These are phyloP conservation scores for Cercospora sojina DNA, from an alignment of 2,329 filamentous ascomycete species.

Conservation along the genomic window DNA sequence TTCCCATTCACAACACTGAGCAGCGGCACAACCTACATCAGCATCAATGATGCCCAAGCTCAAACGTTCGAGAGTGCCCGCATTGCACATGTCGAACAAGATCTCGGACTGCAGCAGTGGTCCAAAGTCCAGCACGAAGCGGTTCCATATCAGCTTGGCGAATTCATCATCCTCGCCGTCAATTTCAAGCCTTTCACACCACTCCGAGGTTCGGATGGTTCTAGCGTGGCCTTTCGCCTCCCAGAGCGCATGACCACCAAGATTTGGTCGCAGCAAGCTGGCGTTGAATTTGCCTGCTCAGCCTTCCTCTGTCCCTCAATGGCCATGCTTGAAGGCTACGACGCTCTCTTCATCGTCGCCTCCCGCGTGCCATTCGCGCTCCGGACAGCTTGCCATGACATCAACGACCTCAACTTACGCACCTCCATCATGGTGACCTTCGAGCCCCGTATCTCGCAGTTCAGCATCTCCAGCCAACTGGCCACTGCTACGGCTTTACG, in stretches of 20 bases:
- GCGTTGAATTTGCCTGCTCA: not conserved
- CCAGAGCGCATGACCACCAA: constrained; percentile 18
- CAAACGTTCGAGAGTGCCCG: constrained; percentile 22
- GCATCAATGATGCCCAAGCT: constrained; percentile 12
- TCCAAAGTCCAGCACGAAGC: constrained; percentile 17
- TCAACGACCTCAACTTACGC: not conserved
- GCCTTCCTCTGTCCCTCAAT: not conserved
- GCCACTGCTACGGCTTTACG: constrained; percentile 14
- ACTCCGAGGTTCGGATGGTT: constrained; percentile 25
- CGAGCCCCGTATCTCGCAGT: not conserved
- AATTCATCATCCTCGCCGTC: constrained; percentile 20
- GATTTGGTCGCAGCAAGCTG: constrained; percentile 3
- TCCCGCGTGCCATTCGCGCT: not conserved
- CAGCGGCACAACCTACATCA: constrained; percentile 16
- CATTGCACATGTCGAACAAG: constrained; percentile 18
- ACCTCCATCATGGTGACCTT: constrained; percentile 9
- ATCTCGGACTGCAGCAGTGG: constrained; percentile 20
- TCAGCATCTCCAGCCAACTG: constrained; percentile 16
- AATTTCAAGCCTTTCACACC: constrained; percentile 14
- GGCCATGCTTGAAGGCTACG: constrained; percentile 13
- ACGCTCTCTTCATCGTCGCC: constrained; percentile 18
- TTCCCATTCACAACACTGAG: constrained; percentile 21
- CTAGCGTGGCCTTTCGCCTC: constrained; percentile 48
- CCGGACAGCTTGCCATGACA: not conserved
- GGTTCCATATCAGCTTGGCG: constrained; percentile 18